Evolutionary conservation across 2,329 filamentous ascomycete species (phyloP).

Genomic region (Trichophaea hybrida): DNA sequence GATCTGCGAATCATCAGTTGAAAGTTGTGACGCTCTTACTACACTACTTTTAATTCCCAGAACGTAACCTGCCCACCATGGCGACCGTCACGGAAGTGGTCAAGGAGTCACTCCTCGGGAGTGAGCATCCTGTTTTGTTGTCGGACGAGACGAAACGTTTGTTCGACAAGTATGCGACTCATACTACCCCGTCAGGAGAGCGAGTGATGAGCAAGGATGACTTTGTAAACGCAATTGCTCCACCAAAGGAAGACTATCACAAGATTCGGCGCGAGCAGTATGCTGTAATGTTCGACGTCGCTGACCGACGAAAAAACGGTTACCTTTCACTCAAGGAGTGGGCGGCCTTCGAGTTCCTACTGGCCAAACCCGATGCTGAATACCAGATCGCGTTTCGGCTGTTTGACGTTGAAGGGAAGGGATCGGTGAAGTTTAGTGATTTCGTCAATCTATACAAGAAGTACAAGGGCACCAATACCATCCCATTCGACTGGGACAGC

Average conservation of each 20-base stretch:
- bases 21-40: too few relatives aligned
- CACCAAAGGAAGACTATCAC: constrained; percentile 78
- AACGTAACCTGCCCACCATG: constrained; percentile 5
- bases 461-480: constrained; percentile 70
- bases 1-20: too few relatives aligned
- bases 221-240: constrained; percentile 83
- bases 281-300: constrained; percentile 79
- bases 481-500: constrained; percentile 94
- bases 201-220: constrained; percentile 68
- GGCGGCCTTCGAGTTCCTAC: constrained; percentile 84
- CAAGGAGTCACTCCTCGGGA: constrained; percentile 53
- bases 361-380: constrained; percentile 88
- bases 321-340: constrained; percentile 71
- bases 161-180: constrained; percentile 57
- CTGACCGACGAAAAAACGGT: constrained; percentile 62
- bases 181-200: constrained; percentile 63
- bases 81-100: constrained; percentile 50
- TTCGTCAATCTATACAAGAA: constrained; percentile 73
- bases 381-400: constrained; percentile 97
- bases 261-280: constrained; percentile 97
- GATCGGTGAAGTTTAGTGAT: constrained; percentile 76
- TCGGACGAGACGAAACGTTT: constrained; percentile 60
- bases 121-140: constrained; percentile 31
- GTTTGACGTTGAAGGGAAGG: constrained; percentile 74
- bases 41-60: not conserved